Evolutionary conservation across 2,329 filamentous ascomycete species (phyloP).

Genomic region (Scytalidium sp.): DNA sequence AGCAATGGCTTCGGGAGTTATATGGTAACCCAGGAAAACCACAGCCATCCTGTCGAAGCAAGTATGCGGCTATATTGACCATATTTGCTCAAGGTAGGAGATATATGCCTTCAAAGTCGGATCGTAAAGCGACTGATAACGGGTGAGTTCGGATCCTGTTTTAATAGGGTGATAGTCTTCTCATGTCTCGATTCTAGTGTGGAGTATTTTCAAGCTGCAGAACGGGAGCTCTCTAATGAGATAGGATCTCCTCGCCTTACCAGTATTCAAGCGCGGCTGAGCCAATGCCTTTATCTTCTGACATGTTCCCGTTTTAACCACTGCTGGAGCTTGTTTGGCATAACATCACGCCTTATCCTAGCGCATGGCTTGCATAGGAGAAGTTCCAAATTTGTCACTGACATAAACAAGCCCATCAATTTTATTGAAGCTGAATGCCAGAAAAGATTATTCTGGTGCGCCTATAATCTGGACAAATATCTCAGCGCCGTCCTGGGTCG

Average conservation of each 20-base stretch:
- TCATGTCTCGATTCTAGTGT: conserved; percentile 1
- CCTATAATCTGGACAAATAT: conserved; percentile 62
- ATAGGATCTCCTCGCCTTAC: conserved; percentile 51
- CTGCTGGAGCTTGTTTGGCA: conserved; percentile 59
- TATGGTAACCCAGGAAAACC: background rate
- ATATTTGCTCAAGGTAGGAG: conserved; percentile 40
- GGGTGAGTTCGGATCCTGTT: background rate
- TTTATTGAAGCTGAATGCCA: conserved; percentile 43
- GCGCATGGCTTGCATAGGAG: conserved; percentile 42
- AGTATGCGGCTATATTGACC: conserved; percentile 38
- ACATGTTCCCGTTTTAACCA: conserved; percentile 58
- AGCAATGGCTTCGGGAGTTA: conserved; percentile 38
- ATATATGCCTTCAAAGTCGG: background rate
- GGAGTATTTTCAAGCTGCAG: conserved; percentile 23
- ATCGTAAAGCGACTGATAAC: background rate
- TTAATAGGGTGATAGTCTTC: background rate
- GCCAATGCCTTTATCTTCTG: conserved; percentile 57
- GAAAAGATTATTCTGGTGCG: conserved; percentile 59
- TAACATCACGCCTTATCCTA: conserved; percentile 49
- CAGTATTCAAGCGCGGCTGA: conserved; percentile 53
- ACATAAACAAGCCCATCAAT: background rate
- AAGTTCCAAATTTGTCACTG: conserved; percentile 26
- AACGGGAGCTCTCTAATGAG: conserved; percentile 42
- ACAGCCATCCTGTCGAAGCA: background rate
- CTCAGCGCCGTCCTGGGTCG: conserved; percentile 61